These are phyloP conservation scores for Suillus plorans DNA, from an alignment of 768 basidiomycete species.

Conservation along the genomic window DNA sequence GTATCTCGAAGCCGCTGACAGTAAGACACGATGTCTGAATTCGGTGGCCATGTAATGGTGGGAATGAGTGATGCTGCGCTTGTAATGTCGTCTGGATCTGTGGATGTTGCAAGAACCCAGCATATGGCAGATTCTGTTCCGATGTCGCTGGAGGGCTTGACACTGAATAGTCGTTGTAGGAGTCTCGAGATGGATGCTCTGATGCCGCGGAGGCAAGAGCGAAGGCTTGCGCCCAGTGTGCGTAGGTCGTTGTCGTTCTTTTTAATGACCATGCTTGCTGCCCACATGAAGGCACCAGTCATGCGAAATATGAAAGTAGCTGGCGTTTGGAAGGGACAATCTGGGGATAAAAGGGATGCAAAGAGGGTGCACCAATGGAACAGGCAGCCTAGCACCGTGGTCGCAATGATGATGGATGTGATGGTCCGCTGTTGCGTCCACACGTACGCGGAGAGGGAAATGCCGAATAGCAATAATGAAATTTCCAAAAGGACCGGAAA, in stretches of 20 bases:
- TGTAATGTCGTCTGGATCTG: constrained; percentile 3
- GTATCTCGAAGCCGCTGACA: constrained; percentile 3
- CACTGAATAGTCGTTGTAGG: background rate
- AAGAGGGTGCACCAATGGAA: constrained; percentile 12
- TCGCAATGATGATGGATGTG: constrained; percentile 9
- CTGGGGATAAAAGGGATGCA: constrained; percentile 7
- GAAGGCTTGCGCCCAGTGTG: background rate
- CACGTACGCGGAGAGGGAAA: constrained; percentile 12
- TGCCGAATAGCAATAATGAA: constrained; percentile 14
- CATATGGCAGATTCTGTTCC: background rate
- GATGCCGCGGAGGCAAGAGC: background rate
- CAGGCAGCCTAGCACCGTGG: constrained; percentile 11
- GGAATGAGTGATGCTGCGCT: constrained; percentile 3
- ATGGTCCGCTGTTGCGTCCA: constrained; percentile 10
- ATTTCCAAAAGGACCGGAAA: constrained; percentile 15
- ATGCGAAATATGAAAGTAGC: constrained; percentile 5
- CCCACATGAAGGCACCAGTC: constrained; percentile 5
- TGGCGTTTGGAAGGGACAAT: constrained; percentile 18
- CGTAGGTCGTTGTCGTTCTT: background rate
- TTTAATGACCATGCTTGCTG: background rate
- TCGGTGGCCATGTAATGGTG: constrained; percentile 3
- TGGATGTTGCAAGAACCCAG: constrained; percentile 10
- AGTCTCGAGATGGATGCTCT: background rate
- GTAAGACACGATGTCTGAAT: background rate
- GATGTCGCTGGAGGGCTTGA: background rate